These are phyloP conservation scores for Rubroshorea leprosula DNA, from an alignment of 345 rosid species.

Conservation along the genomic window DNA sequence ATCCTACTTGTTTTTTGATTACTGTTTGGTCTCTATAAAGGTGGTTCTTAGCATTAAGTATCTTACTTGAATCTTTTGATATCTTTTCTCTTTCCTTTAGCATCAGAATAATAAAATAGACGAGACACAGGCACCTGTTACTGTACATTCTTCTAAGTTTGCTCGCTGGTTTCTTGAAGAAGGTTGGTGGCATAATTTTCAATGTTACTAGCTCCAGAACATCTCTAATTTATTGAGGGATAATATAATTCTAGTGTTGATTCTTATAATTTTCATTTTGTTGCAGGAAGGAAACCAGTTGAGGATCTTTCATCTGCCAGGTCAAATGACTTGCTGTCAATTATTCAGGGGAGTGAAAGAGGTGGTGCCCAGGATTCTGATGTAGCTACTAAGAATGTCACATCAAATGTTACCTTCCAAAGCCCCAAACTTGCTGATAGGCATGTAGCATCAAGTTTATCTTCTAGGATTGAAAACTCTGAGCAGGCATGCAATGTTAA, in stretches of 20 bases:
- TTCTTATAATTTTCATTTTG: slow-evolving; percentile 6
- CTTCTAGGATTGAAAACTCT: slow-evolving; percentile 22
- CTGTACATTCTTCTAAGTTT: slow-evolving; percentile 71
- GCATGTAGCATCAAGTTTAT: slow-evolving; percentile 19
- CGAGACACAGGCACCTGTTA: slow-evolving; percentile 35
- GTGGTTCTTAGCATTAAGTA: not conserved
- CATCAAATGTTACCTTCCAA: slow-evolving; percentile 31
- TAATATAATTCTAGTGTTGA: slow-evolving; percentile 5
- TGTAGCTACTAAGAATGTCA: slow-evolving; percentile 23
- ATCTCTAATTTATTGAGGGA: not conserved
- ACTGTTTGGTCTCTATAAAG: slow-evolving; percentile 3
- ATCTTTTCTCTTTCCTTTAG: slow-evolving; percentile 31
- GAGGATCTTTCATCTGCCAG: slow-evolving; percentile 35
- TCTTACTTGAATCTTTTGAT: slow-evolving; percentile 15
- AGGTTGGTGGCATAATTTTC: slow-evolving; percentile 33
- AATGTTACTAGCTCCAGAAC: not conserved
- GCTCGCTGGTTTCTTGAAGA: slow-evolving; percentile 84
- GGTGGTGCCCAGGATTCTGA: slow-evolving; percentile 40
- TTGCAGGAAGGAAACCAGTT: slow-evolving; percentile 64
- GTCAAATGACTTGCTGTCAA: slow-evolving; percentile 62
- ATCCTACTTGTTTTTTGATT: not conserved
- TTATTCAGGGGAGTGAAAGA: slow-evolving; percentile 70
- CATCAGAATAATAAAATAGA: slow-evolving; percentile 42
- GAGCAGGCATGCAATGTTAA: slow-evolving; percentile 23
- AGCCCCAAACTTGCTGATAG: slow-evolving; percentile 28